phyloP scores from a whole-genome alignment of 208 protist genomes.

The Porcisia deanei region DNA sequence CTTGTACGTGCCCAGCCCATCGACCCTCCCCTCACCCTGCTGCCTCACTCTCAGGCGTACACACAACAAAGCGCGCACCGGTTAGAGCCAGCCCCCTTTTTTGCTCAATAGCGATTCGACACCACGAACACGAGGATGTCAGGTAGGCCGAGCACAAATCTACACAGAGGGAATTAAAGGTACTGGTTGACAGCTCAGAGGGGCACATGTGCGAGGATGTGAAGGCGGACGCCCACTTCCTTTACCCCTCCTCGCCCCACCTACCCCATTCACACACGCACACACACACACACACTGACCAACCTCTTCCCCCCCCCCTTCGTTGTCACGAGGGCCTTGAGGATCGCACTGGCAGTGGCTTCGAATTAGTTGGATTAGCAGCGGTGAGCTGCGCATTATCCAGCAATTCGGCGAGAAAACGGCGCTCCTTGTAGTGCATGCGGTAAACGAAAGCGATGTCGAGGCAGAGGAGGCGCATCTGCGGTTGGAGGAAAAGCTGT shows the following conservation, averaged over 20 bases:
- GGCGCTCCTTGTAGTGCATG: constrained; percentile 81
- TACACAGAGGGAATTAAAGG: neutral
- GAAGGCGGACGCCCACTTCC: neutral
- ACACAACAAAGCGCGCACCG: neutral
- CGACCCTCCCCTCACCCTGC: too few species aligned
- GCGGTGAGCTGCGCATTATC: constrained; percentile 62
- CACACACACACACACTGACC: neutral
- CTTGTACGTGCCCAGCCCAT: too few species aligned
- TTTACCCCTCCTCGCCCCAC: neutral
- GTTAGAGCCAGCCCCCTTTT: too few species aligned
- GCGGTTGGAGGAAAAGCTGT: constrained; percentile 60
- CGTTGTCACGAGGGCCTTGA: neutral
- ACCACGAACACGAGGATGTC: neutral
- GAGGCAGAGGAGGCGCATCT: constrained; percentile 58
- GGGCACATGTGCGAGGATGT: neutral
- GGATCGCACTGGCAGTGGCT: neutral
- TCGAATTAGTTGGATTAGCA: constrained; percentile 2
- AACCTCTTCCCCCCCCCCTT: neutral
- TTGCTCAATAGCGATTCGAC: too few species aligned
- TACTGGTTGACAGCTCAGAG: neutral
- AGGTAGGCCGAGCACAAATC: neutral
- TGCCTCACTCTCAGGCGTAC: too few species aligned
- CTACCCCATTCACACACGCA: neutral
- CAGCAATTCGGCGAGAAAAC: constrained; percentile 80
- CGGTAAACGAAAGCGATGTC: constrained; percentile 58